Conservation (phyloP, 495 filamentous ascomycete species). For the Thermothielavioides terrestris region DNA sequence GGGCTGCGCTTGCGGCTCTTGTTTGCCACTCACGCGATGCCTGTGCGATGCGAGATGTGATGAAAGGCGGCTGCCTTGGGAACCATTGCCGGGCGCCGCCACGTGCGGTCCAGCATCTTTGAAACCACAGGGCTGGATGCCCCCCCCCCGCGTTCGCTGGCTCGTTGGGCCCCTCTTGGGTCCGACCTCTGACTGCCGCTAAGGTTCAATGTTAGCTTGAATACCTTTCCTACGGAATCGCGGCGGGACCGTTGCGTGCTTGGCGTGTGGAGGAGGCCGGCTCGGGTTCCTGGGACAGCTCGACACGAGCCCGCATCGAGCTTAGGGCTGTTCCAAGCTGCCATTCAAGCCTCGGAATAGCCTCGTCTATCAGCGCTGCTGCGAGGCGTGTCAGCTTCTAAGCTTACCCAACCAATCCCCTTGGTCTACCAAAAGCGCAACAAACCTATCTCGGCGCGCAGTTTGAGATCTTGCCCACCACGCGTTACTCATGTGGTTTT, state of each 20-base stretch:
- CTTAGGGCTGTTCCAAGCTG: constrained; percentile 7
- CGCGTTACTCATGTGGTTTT: background rate
- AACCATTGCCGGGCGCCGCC: background rate
- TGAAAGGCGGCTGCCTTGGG: background rate
- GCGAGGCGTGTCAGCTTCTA: background rate
- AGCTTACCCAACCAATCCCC: background rate
- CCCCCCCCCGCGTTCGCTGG: no score
- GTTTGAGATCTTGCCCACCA: background rate
- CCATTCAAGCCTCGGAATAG: constrained; percentile 3
- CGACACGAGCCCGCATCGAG: background rate
- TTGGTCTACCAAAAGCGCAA: no score
- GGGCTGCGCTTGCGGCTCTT: background rate
- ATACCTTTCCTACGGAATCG: no score
- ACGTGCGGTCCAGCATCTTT: constrained; percentile 7
- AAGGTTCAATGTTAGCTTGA: no score
- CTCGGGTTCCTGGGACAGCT: background rate
- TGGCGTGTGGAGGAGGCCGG: constrained; percentile 1
- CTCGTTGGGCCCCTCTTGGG: no score
- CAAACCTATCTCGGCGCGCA: no score
- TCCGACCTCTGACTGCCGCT: no score
- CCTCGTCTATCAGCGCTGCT: background rate
- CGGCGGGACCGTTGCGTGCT: constrained; percentile 1
- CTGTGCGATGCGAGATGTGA: background rate
- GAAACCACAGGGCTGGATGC: background rate
- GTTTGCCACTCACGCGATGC: background rate